Evolutionary conservation across 2,329 filamentous ascomycete genomes (phyloP).

Genomic region (Fusarium sp.): DNA sequence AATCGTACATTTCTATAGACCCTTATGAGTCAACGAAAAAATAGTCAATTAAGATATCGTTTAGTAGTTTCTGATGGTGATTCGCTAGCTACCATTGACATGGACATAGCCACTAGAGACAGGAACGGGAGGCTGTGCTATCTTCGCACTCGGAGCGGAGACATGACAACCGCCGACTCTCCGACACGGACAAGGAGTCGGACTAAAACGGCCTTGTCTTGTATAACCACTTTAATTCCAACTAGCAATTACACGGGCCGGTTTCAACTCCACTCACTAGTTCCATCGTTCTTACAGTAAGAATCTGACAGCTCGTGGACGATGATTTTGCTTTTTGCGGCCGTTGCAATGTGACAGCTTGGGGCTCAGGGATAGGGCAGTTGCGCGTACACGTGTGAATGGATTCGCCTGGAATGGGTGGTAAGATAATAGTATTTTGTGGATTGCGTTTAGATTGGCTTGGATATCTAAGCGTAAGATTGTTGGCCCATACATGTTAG

Average conservation of each 20-base stretch:
- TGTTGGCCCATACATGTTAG: neutral
- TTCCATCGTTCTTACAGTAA: neutral
- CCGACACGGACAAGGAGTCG: slow-evolving; percentile 11
- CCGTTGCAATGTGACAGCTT: neutral
- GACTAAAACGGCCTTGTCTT: neutral
- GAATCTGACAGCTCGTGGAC: slow-evolving; percentile 11
- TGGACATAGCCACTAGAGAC: neutral
- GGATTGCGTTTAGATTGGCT: neutral
- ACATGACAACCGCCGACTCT: neutral
- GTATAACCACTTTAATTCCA: neutral
- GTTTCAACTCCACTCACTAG: neutral
- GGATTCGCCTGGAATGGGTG: slow-evolving; percentile 5
- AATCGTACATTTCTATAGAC: neutral
- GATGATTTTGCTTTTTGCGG: neutral
- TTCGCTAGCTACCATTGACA: too few relatives aligned
- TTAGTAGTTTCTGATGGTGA: neutral
- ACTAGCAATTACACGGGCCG: neutral
- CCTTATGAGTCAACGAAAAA: too few relatives aligned
- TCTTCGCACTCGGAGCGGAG: neutral
- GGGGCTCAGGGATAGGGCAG: neutral
- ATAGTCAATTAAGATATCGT: neutral
- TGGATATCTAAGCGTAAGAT: neutral
- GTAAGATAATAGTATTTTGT: slow-evolving; percentile 20
- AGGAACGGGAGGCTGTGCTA: neutral
- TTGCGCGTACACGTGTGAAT: slow-evolving; percentile 21